Percentiles rank a stretch among this genome's conserved stretches.
phyloP scores from a whole-genome alignment of 2,329 filamentous ascomycete species.

The Teratosphaeria pseudoeucalypti region DNA sequence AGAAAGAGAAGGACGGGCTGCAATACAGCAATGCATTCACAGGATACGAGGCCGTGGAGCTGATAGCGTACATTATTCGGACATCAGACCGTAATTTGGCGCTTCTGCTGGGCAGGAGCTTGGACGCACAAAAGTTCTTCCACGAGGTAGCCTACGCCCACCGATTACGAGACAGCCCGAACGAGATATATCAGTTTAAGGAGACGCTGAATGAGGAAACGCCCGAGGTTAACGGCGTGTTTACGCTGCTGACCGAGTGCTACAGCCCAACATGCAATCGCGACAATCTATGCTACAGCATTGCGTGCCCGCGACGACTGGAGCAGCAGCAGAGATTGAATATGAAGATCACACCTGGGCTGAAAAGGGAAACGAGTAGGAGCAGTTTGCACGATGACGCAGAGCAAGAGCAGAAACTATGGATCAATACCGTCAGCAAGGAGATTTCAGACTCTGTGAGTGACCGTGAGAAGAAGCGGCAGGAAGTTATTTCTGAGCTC shows the following conservation, averaged over 20 bases:
- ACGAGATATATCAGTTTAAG: slow-evolving; percentile 93
- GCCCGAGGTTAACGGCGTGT: slow-evolving; percentile 85
- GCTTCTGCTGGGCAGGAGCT: slow-evolving; percentile 74
- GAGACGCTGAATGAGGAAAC: slow-evolving; percentile 84
- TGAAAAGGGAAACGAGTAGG: slow-evolving; percentile 61
- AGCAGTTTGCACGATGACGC: slow-evolving; percentile 69
- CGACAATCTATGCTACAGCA: slow-evolving; percentile 94
- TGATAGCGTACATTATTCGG: slow-evolving; percentile 92
- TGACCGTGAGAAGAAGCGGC: slow-evolving; percentile 90
- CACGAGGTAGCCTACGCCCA: slow-evolving; percentile 99
- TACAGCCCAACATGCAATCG: slow-evolving; percentile 96
- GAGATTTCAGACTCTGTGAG: slow-evolving; percentile 83
- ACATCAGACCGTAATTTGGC: slow-evolving; percentile 94
- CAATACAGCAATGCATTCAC: slow-evolving; percentile 97
- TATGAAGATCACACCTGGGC: slow-evolving; percentile 79
- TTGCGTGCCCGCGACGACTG: slow-evolving; percentile 83
- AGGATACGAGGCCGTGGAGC: slow-evolving; percentile 87
- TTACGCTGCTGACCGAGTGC: slow-evolving; percentile 90
- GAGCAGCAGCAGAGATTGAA: slow-evolving; percentile 94
- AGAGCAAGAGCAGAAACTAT: slow-evolving; percentile 92
- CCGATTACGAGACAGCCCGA: slow-evolving; percentile 81
- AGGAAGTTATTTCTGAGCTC: slow-evolving; percentile 95
- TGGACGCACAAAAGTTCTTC: slow-evolving; percentile 98
- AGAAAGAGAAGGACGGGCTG: slow-evolving; percentile 90
- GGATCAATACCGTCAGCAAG: slow-evolving; percentile 97